Evolutionary conservation across 2,329 filamentous ascomycete genomes (phyloP).

Genomic region (Parasarocladium wereldwijsianum): DNA sequence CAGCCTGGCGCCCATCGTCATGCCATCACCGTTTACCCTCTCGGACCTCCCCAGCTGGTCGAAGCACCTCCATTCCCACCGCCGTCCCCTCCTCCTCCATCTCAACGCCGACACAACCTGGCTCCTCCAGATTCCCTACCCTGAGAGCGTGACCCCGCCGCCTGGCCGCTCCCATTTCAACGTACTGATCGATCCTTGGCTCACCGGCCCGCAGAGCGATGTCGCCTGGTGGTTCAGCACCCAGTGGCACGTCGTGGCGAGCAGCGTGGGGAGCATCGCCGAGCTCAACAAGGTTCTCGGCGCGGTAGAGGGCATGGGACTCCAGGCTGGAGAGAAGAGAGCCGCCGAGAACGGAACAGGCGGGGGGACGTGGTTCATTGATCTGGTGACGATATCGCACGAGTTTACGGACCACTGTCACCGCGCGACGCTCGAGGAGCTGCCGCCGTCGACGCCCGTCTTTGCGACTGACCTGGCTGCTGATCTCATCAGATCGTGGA

Average conservation of each 20-base stretch:
- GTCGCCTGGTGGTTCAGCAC: slow-evolving; percentile 50
- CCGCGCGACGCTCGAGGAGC: slow-evolving; percentile 40
- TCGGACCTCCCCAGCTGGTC: slow-evolving; percentile 9
- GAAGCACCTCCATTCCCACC: slow-evolving; percentile 7
- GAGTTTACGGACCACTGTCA: slow-evolving; percentile 60
- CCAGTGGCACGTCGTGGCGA: slow-evolving; percentile 44
- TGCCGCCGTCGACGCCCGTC: slow-evolving; percentile 37
- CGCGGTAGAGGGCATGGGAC: slow-evolving; percentile 25
- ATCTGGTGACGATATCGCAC: slow-evolving; percentile 45
- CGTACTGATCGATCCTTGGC: slow-evolving; percentile 51
- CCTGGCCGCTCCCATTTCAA: slow-evolving; percentile 42
- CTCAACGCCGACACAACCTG: slow-evolving; percentile 54
- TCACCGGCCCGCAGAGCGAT: slow-evolving; percentile 46
- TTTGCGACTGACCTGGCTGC: slow-evolving; percentile 46
- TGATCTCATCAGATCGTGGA: slow-evolving; percentile 39
- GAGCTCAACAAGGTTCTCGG: slow-evolving; percentile 38
- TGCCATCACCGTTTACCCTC: slow-evolving; percentile 4
- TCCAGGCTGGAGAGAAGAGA: slow-evolving; percentile 5
- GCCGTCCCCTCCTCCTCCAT: slow-evolving; percentile 38
- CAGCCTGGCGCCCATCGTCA: too few relatives aligned
- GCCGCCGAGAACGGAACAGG: slow-evolving; percentile 6
- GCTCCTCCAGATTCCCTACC: slow-evolving; percentile 49
- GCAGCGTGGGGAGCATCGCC: slow-evolving; percentile 35
- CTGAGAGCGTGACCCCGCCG: slow-evolving; percentile 23
- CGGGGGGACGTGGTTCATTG: slow-evolving; percentile 25